Base-by-base conservation (phyloP, 352 stramenopile species). In the Paralagenidium karlingii region DNA sequence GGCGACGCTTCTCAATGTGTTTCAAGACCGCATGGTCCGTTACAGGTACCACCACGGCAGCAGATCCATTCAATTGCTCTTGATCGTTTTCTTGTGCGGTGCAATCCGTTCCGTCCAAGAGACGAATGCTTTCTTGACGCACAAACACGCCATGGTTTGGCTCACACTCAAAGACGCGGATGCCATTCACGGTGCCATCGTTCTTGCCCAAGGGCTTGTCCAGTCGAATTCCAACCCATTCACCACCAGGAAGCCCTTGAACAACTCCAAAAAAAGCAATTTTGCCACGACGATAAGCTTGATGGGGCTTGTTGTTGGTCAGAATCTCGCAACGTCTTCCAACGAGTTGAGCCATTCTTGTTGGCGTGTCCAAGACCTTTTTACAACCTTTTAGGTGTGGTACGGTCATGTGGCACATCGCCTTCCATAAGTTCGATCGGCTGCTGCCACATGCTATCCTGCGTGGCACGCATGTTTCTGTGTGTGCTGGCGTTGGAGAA, bases 151-250 rank as follows among this genome's bases (percentile, higher is more conserved):
- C 70, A 34, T 85, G 73, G 15, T 82, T 44, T 5, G 57, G 55
- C 10, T 49, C 29, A 27, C 58, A 78, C 10, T 71, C 56, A 44
- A 90, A 90, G 55, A 85, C 84, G n/a, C 59, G 58, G 27, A 25
- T 47, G 37, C 61, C 64, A 10, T 74, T 45, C 40, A 60, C 49
- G 15, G 56, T 51, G 11, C 77, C 74, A 51, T 91, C 74, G 44
- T 81, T 71, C 52, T 79, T 85, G 28, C 77, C 77, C 21, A 84
- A 52, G 22, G 77, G 63, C 37, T 84, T 63, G 43, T 91, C 77
- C 37, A 91, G 55, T 1, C 62, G 58, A 38, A 91, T 60, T 25
- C 77, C 74, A 37, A 85, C 51, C 74, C 74, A 91, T 16, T 63
- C 62, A 40, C 80, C 69, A 0, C 49, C 54, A 0, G 67, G 56